Base-by-base conservation (phyloP, 2,329 filamentous ascomycete species). In the Juglanconis juglandina region DNA sequence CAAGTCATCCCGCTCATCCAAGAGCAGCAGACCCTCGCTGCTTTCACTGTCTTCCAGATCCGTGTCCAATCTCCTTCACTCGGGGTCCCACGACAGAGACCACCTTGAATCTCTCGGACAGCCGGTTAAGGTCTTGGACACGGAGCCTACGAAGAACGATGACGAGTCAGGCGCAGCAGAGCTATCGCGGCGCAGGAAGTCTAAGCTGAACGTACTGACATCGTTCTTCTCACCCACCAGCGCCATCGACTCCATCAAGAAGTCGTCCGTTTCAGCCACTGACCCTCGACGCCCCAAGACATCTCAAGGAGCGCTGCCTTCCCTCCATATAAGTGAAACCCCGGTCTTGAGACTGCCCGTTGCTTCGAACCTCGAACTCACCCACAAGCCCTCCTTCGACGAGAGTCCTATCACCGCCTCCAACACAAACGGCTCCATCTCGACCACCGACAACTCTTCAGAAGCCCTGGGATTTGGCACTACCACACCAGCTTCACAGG, bases 1-100 rank as follows among this genome's bases (percentile, higher is more conserved):
- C 62, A 64, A 62, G 61, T 64, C 59, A 30, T 62, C 58, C 42
- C 60, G 51, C 51, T 62, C 56, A 14, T 61, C 61, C 54, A 63
- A 60, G 60, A 53, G 49, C 10, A 58, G 57, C 48, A 63, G 57
- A 44, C 46, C 54, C 50, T 58, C 63, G 32, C 37, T 65, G n/a
- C 48, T 62, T 32, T 61, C 64, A 33, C 35, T 58, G 52, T 47
- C 61, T 42, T 63, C 55, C 39, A 51, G 41, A 49, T 58, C 61
- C 32, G 61, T 58, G 11, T 48, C 55, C 50, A 63, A 56, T 47
- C 34, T 63, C 46, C 54, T 61, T 13, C 49, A 55, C 13, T 54
- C 52, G 9, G 56, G 49, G 11, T 60, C 57, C 37, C 34, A 59
- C 10, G 58, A 61, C 3, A 63, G 24, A 34, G 54, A 61, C 47